Evolutionary conservation across 805 yeast species (phyloP), one percentile per base, ranked within the genome.

Genomic region (Teunomyces cretensis): DNA sequence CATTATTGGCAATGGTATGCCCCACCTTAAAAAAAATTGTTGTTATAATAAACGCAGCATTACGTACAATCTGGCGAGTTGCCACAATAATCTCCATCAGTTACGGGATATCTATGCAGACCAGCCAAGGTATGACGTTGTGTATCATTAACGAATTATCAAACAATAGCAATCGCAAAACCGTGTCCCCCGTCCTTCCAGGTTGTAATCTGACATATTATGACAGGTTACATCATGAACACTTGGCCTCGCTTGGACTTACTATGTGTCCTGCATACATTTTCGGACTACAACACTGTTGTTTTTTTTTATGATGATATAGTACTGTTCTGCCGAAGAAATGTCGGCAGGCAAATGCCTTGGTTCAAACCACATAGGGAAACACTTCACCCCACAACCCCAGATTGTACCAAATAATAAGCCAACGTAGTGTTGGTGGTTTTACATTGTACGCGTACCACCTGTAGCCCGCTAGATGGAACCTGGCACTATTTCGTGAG

Each of bases 301-400:
- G 28, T 26, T 26, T 11, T 26, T 26, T 26, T 26, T 26, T 11
- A 9, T 26, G 9, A 26, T 11, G 9, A 26, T 2, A 19, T 7
- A 33, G 38, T 33, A 2, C 38, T 33, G 38, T 33, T 33, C 38
- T 19, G 28, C 38, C 38, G 38, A 33, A 33, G 14, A 33, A 33
- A 12, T 19, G 27, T 19, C 38, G 17, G 38, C 11, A 24, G 19
- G 9, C 12, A 4, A 33, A 9, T 17, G 6, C 8, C 28, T 13
- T 22, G 22, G 26, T n/a, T 6, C 22, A 12, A 8, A 24, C n/a
- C 38, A 6, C 9, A 19, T 16, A 16, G 13, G 28, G 38, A 12
- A 33, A 12, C 9, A 12, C 4, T 33, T 3, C 11, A n/a, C 28
- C 38, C 38, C 38, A 33, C 38, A 33, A 33, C 38, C 38, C 38